Percentiles rank a stretch among this genome's conserved stretches.
Evolutionary conservation across 2,329 filamentous ascomycete species (phyloP).

Genomic region (Epichloe glyceriae): DNA sequence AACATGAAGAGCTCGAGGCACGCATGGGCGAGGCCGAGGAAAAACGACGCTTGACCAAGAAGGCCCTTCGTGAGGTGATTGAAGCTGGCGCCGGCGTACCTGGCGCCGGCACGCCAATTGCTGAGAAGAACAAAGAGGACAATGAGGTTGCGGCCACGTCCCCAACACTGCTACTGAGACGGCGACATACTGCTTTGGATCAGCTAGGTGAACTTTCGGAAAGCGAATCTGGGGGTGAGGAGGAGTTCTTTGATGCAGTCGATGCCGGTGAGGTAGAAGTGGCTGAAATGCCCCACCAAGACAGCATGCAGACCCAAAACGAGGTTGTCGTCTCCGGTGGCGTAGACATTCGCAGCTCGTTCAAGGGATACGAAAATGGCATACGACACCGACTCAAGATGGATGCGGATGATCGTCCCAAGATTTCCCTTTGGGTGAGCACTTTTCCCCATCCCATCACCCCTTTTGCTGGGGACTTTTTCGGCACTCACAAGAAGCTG

Average conservation of each 20-base stretch:
- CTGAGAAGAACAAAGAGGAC: slow-evolving; percentile 19
- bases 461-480: too few species aligned
- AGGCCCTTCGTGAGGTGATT: slow-evolving; percentile 74
- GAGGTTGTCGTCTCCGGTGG: slow-evolving; percentile 28
- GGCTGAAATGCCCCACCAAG: slow-evolving; percentile 47
- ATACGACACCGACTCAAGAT: slow-evolving; percentile 69
- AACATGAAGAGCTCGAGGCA: slow-evolving; percentile 84
- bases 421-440: slow-evolving; percentile 88
- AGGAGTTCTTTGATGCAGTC: slow-evolving; percentile 96
- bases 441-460: slow-evolving; percentile 5
- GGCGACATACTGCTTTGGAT: slow-evolving; percentile 54
- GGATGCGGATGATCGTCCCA: slow-evolving; percentile 84
- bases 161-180: slow-evolving; percentile 27
- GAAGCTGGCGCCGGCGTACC: slow-evolving; percentile 34
- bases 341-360: slow-evolving; percentile 61
- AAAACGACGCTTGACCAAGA: slow-evolving; percentile 81
- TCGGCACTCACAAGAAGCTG: background rate
- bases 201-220: slow-evolving; percentile 66
- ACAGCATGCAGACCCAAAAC: slow-evolving; percentile 26
- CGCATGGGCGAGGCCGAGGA: slow-evolving; percentile 80
- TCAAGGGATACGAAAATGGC: slow-evolving; percentile 84
- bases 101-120: slow-evolving; percentile 16
- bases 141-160: slow-evolving; percentile 24
- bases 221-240: slow-evolving; percentile 67
- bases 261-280: slow-evolving; percentile 86